These are phyloP conservation scores for Marchantia polymorpha DNA, from an alignment of 225 moss, liverwort and hornwort species.

Conservation along the genomic window DNA sequence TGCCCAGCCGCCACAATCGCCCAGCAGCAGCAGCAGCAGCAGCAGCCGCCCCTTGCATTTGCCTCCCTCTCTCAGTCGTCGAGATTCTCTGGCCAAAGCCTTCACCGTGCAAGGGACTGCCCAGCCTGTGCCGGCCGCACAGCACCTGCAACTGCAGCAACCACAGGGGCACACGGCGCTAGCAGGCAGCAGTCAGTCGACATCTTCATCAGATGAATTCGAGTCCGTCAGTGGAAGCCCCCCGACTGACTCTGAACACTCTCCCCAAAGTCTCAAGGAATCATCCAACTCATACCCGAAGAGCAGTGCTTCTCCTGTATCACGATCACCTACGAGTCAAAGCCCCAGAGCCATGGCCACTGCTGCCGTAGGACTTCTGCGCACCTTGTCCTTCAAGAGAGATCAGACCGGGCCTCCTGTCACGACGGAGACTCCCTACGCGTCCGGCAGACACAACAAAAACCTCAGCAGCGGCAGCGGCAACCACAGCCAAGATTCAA, in stretches of 20 bases:
- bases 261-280: background rate
- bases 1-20: background rate
- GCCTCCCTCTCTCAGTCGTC: background rate
- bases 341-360: background rate
- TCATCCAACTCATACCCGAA: background rate
- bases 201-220: background rate
- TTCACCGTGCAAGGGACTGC: background rate
- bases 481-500: background rate
- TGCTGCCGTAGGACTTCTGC: background rate
- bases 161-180: background rate
- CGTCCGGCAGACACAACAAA: too few relatives aligned
- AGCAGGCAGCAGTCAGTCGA: background rate
- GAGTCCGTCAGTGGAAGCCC: background rate
- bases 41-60: background rate
- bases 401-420: background rate
- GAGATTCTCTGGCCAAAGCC: background rate
- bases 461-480: background rate
- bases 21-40: too few relatives aligned
- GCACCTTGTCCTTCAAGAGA: background rate
- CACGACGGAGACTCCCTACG: background rate
- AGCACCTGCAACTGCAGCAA: background rate
- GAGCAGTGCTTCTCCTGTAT: background rate
- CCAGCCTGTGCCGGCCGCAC: background rate
- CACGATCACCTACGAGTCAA: background rate
- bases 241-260: background rate